These are phyloP conservation scores for Tricholoma furcatifolium DNA, from an alignment of 768 basidiomycete species.

Conservation along the genomic window DNA sequence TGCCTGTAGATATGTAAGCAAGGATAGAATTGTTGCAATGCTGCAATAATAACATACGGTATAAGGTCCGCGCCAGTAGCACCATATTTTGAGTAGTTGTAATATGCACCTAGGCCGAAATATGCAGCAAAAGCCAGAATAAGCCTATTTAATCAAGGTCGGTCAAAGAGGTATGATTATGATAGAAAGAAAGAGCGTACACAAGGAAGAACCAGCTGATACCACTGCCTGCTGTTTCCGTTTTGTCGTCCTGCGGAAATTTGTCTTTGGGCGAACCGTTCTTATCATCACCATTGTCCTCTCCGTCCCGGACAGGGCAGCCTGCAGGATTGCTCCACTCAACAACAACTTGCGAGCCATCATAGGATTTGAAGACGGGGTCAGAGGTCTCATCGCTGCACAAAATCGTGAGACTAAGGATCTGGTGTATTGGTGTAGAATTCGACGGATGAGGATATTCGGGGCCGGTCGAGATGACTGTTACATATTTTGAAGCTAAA, in stretches of 20 bases:
- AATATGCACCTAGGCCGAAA: slow-evolving; percentile 78
- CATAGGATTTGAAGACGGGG: slow-evolving; percentile 60
- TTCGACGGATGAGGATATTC: slow-evolving; percentile 55
- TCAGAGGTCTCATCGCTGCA: slow-evolving; percentile 48
- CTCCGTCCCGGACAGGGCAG: slow-evolving; percentile 40
- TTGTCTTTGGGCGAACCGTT: slow-evolving; percentile 18
- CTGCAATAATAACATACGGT: slow-evolving; percentile 55
- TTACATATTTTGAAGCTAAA: slow-evolving; percentile 54
- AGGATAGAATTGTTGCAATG: slow-evolving; percentile 9
- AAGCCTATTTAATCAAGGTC: slow-evolving; percentile 35
- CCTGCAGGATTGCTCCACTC: slow-evolving; percentile 65
- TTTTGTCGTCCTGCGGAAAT: slow-evolving; percentile 24
- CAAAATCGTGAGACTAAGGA: slow-evolving; percentile 57
- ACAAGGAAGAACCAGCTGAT: slow-evolving; percentile 89
- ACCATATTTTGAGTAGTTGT: slow-evolving; percentile 87
- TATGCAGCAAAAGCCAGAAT: slow-evolving; percentile 68
- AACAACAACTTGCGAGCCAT: slow-evolving; percentile 49
- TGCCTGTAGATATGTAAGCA: slow-evolving; percentile 45
- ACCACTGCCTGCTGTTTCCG: slow-evolving; percentile 60
- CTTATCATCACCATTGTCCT: slow-evolving; percentile 41
- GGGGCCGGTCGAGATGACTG: slow-evolving; percentile 55
- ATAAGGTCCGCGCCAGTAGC: slow-evolving; percentile 80
- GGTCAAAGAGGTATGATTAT: neutral
- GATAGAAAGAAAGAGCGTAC: slow-evolving; percentile 41
- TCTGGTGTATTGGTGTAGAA: slow-evolving; percentile 48